Conservation (phyloP, 768 basidiomycete genomes). For the Termitomyces sp. region DNA sequence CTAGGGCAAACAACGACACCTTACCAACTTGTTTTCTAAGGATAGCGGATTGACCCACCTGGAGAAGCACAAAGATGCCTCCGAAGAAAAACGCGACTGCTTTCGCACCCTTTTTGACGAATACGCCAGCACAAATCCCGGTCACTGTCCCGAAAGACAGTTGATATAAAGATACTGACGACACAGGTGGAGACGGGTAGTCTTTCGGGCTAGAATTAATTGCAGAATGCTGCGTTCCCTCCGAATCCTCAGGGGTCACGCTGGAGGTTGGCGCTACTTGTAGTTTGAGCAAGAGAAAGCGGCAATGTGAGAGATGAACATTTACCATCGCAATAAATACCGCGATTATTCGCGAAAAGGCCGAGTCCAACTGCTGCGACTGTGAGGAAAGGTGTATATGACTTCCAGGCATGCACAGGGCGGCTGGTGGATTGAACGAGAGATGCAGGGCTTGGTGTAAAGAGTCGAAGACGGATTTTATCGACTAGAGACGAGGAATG, state of each 20-base stretch:
- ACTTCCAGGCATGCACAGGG: slow-evolving; percentile 3
- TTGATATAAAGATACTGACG: slow-evolving; percentile 76
- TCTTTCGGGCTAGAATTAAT: neutral
- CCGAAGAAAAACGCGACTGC: slow-evolving; percentile 82
- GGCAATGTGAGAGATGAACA: neutral
- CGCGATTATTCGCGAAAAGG: slow-evolving; percentile 27
- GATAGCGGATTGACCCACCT: slow-evolving; percentile 43
- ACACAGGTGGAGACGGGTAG: slow-evolving; percentile 53
- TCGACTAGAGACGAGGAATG: neutral
- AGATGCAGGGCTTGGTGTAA: neutral
- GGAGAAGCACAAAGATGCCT: slow-evolving; percentile 84
- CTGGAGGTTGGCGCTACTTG: slow-evolving; percentile 1
- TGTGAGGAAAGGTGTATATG: slow-evolving; percentile 16
- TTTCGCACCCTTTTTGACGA: slow-evolving; percentile 92
- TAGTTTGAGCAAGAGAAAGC: slow-evolving; percentile 1
- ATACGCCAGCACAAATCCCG: slow-evolving; percentile 88
- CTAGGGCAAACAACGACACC: slow-evolving; percentile 29
- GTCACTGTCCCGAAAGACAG: slow-evolving; percentile 85
- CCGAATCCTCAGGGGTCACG: slow-evolving; percentile 4
- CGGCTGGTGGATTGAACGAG: neutral
- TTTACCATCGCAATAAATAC: slow-evolving; percentile 50
- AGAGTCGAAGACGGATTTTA: slow-evolving; percentile 7
- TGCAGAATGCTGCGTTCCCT: neutral
- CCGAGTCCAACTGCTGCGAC: slow-evolving; percentile 41
- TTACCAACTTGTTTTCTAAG: neutral